Evolutionary conservation across 257 asterid species (phyloP).

Genomic region (Anisodus tanguticus): DNA sequence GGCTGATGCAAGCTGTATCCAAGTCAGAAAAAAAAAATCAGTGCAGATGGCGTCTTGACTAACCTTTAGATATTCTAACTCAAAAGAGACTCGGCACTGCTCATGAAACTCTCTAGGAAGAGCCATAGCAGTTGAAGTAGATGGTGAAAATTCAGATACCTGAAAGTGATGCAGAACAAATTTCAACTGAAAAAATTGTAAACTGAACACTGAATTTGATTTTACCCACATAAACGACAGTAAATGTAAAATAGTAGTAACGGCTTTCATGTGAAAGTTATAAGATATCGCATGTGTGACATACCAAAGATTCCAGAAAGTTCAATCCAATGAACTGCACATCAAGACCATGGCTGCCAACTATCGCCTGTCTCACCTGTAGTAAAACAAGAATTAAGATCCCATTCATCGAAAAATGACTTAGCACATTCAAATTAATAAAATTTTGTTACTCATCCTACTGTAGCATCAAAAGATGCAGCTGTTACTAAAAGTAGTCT

Average conservation of each 20-base stretch:
- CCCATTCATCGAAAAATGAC: conserved; percentile 6
- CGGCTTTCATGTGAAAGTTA: neutral
- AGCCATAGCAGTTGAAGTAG: conserved; percentile 89
- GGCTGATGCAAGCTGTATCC: conserved; percentile 26
- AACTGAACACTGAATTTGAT: conserved; percentile 11
- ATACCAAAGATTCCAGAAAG: conserved; percentile 85
- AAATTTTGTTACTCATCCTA: neutral
- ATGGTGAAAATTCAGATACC: conserved; percentile 97
- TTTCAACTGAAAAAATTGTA: neutral
- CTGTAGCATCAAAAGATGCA: conserved; percentile 14
- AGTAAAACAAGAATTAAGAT: conserved; percentile 28
- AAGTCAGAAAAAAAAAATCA: conserved; percentile 29
- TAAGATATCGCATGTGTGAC: conserved; percentile 26
- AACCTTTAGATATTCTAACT: conserved; percentile 88
- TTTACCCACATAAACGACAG: neutral
- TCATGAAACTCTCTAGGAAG: conserved; percentile 96
- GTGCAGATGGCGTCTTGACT: conserved; percentile 35
- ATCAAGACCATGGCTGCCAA: conserved; percentile 72
- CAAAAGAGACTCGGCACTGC: conserved; percentile 78
- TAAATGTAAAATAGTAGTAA: conserved; percentile 21
- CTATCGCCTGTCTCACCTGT: conserved; percentile 83
- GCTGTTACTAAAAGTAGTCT: conserved; percentile 1
- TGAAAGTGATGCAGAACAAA: conserved; percentile 35
- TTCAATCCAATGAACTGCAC: conserved; percentile 76
- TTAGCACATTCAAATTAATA: conserved; percentile 16